Percentiles rank a stretch among this genome's conserved stretches.
These are phyloP conservation scores for Saturnispora galanensis DNA, from an alignment of 805 yeast species.

Conservation along the genomic window DNA sequence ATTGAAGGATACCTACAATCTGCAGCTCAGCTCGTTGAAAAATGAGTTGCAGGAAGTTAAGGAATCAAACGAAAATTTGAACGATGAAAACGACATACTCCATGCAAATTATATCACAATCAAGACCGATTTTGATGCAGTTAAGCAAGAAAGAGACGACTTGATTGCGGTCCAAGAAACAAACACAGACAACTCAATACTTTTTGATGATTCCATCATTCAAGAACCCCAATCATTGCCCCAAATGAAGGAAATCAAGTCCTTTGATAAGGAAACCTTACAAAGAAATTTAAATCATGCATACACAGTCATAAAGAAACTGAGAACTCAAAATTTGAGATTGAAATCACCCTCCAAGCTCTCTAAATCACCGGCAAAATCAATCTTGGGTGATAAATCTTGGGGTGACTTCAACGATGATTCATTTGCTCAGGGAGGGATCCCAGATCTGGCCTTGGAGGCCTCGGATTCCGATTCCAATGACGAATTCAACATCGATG, in stretches of 20 bases:
- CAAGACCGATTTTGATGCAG: conserved; percentile 14
- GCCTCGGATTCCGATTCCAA: conserved; percentile 2
- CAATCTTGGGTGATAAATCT: not conserved
- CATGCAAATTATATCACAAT: conserved; percentile 28
- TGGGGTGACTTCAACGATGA: conserved; percentile 1
- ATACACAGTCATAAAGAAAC: conserved; percentile 48
- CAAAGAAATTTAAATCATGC: conserved; percentile 57
- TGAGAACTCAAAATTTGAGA: conserved; percentile 29
- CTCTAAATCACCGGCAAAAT: conserved; percentile 4
- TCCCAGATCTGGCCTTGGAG: not conserved
- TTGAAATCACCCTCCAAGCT: conserved; percentile 3
- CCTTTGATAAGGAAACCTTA: conserved; percentile 56
- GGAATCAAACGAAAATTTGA: conserved; percentile 45
- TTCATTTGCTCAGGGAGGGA: not conserved
- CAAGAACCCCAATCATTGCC: conserved; percentile 29
- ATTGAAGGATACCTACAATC: conserved; percentile 30
- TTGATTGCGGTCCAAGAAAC: conserved; percentile 9
- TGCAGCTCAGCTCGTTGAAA: conserved; percentile 28
- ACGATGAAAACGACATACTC: conserved; percentile 59
- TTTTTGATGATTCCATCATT: conserved; percentile 25
- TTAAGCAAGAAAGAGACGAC: conserved; percentile 16
- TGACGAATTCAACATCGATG: conserved; percentile 2
- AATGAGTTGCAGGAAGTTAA: conserved; percentile 40
- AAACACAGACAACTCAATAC: conserved; percentile 15
- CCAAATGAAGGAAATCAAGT: conserved; percentile 28